Percentiles rank a stretch among this genome's conserved stretches.
phyloP scores from a whole-genome alignment of 2,329 filamentous ascomycete genomes.

The Aureobasidium sp. region DNA sequence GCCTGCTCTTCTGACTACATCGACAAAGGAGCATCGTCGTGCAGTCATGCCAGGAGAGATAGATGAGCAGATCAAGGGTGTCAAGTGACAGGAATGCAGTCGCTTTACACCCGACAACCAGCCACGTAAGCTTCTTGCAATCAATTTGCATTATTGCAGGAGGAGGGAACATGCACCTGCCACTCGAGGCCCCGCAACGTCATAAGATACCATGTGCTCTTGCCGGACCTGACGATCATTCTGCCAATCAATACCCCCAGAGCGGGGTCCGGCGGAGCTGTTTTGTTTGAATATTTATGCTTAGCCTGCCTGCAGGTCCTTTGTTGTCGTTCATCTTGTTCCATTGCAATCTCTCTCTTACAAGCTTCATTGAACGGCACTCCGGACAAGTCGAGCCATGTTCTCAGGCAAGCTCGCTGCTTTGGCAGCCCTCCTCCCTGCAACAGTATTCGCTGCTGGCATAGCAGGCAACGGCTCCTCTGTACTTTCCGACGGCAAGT shows the following conservation, averaged over 20 bases:
- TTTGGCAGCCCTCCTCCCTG: constrained; percentile 21
- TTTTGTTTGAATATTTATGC: background rate
- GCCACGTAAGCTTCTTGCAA: constrained; percentile 8
- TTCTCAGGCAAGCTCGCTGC: constrained; percentile 15
- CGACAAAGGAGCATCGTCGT: background rate
- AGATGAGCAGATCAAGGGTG: too few species aligned
- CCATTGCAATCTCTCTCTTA: background rate
- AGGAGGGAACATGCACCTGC: constrained; percentile 2
- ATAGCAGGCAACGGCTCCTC: constrained; percentile 23
- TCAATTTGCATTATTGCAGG: background rate
- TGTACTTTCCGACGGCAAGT: constrained; percentile 49
- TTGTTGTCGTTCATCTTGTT: constrained; percentile 3
- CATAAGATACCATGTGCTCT: constrained; percentile 9
- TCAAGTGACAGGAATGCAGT: background rate
- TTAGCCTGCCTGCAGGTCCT: constrained; percentile 1
- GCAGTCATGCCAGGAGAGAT: too few species aligned
- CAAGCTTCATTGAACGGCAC: background rate
- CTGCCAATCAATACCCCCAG: background rate
- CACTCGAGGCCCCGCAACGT: constrained; percentile 9
- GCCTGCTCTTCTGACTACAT: background rate
- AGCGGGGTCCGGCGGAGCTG: constrained; percentile 13
- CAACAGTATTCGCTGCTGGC: constrained; percentile 17
- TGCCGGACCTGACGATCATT: constrained; percentile 12
- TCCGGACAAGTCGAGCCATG: background rate
- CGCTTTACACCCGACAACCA: background rate